A percentile compares a stretch with the other conserved stretches of the same genome.
phyloP scores from a whole-genome alignment of 1,139 yeast species.

The Suhomyces wounanorum region DNA sequence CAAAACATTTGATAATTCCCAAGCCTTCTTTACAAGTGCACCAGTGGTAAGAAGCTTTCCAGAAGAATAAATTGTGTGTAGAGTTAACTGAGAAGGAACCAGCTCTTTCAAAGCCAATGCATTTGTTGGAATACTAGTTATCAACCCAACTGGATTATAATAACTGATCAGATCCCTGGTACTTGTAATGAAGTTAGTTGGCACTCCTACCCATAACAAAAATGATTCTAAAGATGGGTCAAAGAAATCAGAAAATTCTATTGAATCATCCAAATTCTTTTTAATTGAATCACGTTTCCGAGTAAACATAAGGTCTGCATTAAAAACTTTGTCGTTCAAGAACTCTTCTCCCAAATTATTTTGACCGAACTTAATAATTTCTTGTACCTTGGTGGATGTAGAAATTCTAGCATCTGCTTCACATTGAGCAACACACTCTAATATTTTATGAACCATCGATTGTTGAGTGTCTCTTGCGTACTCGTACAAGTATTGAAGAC shows the following conservation, averaged over 20 bases:
- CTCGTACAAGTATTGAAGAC: constrained; percentile 64
- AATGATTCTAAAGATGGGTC: constrained; percentile 72
- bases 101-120: constrained; percentile 36
- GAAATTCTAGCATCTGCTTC: constrained; percentile 67
- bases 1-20: constrained; percentile 30
- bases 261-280: constrained; percentile 58
- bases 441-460: constrained; percentile 63
- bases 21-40: constrained; percentile 38
- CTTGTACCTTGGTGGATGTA: constrained; percentile 61
- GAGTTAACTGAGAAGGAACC: constrained; percentile 42
- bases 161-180: constrained; percentile 34
- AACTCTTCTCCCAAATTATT: constrained; percentile 58
- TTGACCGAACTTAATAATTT: constrained; percentile 66
- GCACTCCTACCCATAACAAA: constrained; percentile 45
- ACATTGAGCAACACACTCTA: constrained; percentile 61
- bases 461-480: constrained; percentile 73
- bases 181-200: constrained; percentile 31
- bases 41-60: constrained; percentile 48
- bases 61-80: constrained; percentile 47
- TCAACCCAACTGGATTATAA: constrained; percentile 38
- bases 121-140: constrained; percentile 35
- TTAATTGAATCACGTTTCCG: constrained; percentile 66
- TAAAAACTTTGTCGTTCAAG: constrained; percentile 66
- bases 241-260: constrained; percentile 70
- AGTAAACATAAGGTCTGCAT: constrained; percentile 81